Conservation (phyloP, 108 stramenopile genomes). For the Conticribra guillardii region DNA sequence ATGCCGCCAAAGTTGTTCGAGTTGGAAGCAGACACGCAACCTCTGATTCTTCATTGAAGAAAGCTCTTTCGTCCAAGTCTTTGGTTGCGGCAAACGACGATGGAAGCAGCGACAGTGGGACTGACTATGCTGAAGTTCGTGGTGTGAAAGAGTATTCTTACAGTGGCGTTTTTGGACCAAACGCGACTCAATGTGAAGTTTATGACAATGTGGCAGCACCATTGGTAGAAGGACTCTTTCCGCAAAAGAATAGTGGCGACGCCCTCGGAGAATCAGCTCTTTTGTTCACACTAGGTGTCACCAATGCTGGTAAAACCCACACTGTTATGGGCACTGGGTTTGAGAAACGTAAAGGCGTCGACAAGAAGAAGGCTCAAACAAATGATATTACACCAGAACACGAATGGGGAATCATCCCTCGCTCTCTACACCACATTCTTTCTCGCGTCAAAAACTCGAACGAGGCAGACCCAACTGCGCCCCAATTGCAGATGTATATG, state of each 20-base stretch:
- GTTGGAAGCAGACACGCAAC: slow-evolving; percentile 11
- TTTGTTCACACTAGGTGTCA: slow-evolving; percentile 97
- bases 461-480: slow-evolving; percentile 10
- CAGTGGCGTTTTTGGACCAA: slow-evolving; percentile 67
- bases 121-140: slow-evolving; percentile 46
- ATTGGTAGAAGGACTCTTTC: slow-evolving; percentile 70
- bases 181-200: slow-evolving; percentile 62
- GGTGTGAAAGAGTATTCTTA: slow-evolving; percentile 81
- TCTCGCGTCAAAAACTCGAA: slow-evolving; percentile 44
- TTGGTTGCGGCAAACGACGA: slow-evolving; percentile 25
- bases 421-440: slow-evolving; percentile 77
- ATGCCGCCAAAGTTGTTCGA: slow-evolving; percentile 63
- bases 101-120: slow-evolving; percentile 30
- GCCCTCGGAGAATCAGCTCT: slow-evolving; percentile 70
- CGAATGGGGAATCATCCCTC: slow-evolving; percentile 85
- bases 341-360: slow-evolving; percentile 26
- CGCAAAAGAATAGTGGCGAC: slow-evolving; percentile 19
- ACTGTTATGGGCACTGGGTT: slow-evolving; percentile 90
- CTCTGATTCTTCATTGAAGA: slow-evolving; percentile 15
- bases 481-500: slow-evolving; percentile 60
- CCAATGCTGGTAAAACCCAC: slow-evolving; percentile 98
- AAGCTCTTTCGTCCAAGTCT: slow-evolving; percentile 36
- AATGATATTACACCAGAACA: slow-evolving; percentile 19
- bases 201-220: slow-evolving; percentile 73
- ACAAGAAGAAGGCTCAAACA: slow-evolving; percentile 20